Evolutionary conservation across 2,329 filamentous ascomycete species (phyloP).

Genomic region (Coleophoma crateriformis): DNA sequence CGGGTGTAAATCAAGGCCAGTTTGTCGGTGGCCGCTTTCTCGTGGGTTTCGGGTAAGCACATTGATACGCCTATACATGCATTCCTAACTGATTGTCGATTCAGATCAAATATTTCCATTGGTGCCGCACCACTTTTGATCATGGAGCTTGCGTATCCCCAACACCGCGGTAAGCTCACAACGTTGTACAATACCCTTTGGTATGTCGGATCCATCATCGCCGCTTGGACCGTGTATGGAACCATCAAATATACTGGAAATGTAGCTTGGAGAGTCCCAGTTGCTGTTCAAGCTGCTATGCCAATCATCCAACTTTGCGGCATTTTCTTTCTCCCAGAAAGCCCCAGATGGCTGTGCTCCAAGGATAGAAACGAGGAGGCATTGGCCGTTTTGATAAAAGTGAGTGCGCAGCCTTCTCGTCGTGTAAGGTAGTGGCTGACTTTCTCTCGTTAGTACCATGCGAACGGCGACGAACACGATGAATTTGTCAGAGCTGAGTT

Average conservation of each 20-base stretch:
- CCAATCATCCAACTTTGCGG: slow-evolving; percentile 7
- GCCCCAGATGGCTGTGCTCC: slow-evolving; percentile 28
- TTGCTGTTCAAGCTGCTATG: slow-evolving; percentile 4
- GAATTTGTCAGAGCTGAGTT: slow-evolving; percentile 29
- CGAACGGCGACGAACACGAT: slow-evolving; percentile 25
- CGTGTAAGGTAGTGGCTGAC: too few relatives aligned
- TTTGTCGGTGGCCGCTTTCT: slow-evolving; percentile 30
- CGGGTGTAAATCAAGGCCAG: slow-evolving; percentile 21
- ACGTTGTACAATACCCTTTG: slow-evolving; percentile 32
- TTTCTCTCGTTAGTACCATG: slow-evolving; percentile 19
- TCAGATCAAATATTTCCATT: slow-evolving; percentile 4
- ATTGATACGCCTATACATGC: background rate
- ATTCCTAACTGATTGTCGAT: background rate
- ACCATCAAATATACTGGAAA: slow-evolving; percentile 4
- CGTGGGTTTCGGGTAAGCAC: slow-evolving; percentile 22
- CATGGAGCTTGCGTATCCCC: slow-evolving; percentile 36
- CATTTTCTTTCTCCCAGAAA: slow-evolving; percentile 27
- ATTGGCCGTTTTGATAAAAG: slow-evolving; percentile 21
- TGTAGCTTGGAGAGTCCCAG: slow-evolving; percentile 7
- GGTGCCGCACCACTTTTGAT: slow-evolving; percentile 22
- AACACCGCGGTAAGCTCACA: slow-evolving; percentile 37
- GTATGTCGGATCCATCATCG: slow-evolving; percentile 33
- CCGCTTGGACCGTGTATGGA: slow-evolving; percentile 27
- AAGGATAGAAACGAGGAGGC: slow-evolving; percentile 26
- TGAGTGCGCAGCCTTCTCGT: background rate